Conservation (phyloP, 176 grass and related monocot genomes). For the Rhynchospora tenuis region DNA sequence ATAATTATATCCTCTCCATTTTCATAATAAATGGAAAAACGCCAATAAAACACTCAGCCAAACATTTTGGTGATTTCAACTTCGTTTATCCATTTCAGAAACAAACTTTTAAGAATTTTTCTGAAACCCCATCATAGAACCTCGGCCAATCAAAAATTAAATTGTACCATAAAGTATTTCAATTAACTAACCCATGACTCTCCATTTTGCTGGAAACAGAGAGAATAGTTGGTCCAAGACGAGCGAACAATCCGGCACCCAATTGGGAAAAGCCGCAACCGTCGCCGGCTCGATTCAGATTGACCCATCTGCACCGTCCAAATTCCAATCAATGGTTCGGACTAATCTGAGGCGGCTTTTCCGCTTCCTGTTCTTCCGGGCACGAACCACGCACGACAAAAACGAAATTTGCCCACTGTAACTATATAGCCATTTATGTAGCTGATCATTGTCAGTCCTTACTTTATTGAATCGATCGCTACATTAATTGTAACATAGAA, state of each 20-base stretch:
- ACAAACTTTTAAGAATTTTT: no score
- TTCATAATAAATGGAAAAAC: not conserved
- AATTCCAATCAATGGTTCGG: not conserved
- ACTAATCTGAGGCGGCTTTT: slow-evolving; percentile 8
- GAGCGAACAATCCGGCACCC: not conserved
- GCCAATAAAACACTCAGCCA: not conserved
- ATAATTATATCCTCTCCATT: not conserved
- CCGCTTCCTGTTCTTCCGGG: slow-evolving; percentile 12
- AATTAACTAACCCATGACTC: not conserved
- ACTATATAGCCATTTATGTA: not conserved
- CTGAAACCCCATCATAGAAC: no score
- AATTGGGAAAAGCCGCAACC: slow-evolving; percentile 11
- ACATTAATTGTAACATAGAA: not conserved
- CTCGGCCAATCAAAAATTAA: no score
- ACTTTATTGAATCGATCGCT: not conserved
- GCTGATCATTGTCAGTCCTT: not conserved
- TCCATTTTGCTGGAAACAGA: not conserved
- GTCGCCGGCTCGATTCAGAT: not conserved
- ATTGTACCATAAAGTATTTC: no score
- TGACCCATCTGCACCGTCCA: not conserved
- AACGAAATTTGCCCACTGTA: not conserved
- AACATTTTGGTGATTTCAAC: not conserved
- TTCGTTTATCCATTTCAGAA: not conserved
- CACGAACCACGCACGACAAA: not conserved
- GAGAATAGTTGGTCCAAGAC: not conserved